Evolutionary conservation across 345 rosid genomes (phyloP).

Genomic region (Cardamine occulta): DNA sequence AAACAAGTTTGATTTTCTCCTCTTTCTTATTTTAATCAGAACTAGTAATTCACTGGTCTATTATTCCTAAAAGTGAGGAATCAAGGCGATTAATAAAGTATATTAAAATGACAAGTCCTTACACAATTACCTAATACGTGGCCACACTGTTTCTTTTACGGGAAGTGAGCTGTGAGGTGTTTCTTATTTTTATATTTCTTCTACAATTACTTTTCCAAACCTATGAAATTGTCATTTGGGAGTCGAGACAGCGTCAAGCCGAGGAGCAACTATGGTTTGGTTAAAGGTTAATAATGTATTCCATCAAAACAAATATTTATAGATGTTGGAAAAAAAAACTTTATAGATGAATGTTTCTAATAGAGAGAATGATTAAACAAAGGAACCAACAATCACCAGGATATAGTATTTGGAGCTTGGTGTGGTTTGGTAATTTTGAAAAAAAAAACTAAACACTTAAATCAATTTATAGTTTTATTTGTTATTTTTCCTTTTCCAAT

Average conservation of each 20-base stretch:
- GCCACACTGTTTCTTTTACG: constrained; percentile 4
- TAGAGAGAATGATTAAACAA: neutral
- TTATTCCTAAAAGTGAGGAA: constrained; percentile 24
- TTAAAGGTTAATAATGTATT: too few relatives aligned
- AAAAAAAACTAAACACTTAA: too few relatives aligned
- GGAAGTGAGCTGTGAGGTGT: constrained; percentile 7
- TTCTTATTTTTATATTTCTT: too few relatives aligned
- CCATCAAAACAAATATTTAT: too few relatives aligned
- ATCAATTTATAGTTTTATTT: too few relatives aligned
- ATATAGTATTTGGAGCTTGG: neutral
- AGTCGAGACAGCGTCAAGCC: too few relatives aligned
- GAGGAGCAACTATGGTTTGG: too few relatives aligned
- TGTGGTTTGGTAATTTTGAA: neutral
- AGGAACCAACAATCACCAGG: neutral
- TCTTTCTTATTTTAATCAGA: neutral
- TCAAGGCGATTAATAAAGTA: neutral
- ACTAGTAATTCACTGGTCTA: neutral
- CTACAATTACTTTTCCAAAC: too few relatives aligned
- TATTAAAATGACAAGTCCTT: neutral
- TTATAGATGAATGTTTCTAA: too few relatives aligned
- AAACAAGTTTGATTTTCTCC: neutral
- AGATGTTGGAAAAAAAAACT: too few relatives aligned
- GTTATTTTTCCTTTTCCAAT: too few relatives aligned
- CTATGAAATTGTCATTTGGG: too few relatives aligned
- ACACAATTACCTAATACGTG: constrained; percentile 26